These are phyloP conservation scores for Euphorbia celastroides DNA, from an alignment of 441 rosid species.

Conservation along the genomic window DNA sequence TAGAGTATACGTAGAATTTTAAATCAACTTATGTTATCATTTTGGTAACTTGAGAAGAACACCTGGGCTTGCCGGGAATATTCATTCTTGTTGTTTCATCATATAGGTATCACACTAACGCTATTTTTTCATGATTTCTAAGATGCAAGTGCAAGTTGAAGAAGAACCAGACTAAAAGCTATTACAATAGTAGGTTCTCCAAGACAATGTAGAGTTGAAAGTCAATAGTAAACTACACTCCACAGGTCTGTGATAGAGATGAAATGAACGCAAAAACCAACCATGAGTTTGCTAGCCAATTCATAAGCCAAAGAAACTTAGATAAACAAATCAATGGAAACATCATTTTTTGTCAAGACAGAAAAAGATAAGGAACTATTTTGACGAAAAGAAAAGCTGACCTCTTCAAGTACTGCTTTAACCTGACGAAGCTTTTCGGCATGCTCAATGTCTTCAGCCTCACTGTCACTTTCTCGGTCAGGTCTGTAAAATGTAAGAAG, in stretches of 20 bases:
- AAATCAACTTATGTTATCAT: not conserved
- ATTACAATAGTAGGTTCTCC: not conserved
- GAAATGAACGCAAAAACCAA: not conserved
- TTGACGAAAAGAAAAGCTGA: slow-evolving; percentile 16
- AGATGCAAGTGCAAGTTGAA: not conserved
- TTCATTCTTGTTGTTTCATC: not conserved
- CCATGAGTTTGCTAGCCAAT: not conserved
- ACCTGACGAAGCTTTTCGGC: slow-evolving; percentile 99
- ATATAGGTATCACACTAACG: not conserved
- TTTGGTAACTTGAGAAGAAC: too few species aligned
- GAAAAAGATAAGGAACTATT: not conserved
- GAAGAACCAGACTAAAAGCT: not conserved
- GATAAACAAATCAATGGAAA: not conserved
- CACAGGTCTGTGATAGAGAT: not conserved
- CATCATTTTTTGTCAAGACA: not conserved
- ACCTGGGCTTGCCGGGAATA: not conserved
- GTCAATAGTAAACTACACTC: not conserved
- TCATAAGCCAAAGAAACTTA: not conserved
- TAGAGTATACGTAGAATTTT: slow-evolving; percentile 6
- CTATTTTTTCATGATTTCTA: slow-evolving; percentile 3
- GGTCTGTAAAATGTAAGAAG: slow-evolving; percentile 30
- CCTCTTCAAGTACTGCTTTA: slow-evolving; percentile 99
- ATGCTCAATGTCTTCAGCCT: slow-evolving; percentile 98
- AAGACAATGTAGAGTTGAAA: not conserved
- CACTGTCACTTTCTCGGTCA: slow-evolving; percentile 97